These are phyloP conservation scores for Corinectria fuckeliana DNA, from an alignment of 2,329 filamentous ascomycete genomes.

Conservation along the genomic window DNA sequence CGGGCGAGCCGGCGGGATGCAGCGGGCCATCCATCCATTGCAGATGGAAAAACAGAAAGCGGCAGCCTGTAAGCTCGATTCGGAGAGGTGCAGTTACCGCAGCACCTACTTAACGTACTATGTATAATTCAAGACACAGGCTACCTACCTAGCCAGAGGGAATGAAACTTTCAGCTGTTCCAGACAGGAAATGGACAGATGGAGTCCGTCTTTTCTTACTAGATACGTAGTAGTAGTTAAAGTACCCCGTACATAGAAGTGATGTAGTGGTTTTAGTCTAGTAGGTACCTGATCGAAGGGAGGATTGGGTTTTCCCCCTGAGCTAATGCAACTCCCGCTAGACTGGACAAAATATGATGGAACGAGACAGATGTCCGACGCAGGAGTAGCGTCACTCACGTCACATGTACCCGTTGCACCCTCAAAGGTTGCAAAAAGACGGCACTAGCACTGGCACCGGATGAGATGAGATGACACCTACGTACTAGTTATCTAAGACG, in stretches of 20 bases:
- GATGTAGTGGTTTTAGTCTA: no score
- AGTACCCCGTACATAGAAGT: background rate
- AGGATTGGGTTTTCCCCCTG: slow-evolving; percentile 7
- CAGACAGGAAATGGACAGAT: background rate
- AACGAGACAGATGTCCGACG: slow-evolving; percentile 18
- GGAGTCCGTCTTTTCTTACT: no score
- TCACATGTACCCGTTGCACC: slow-evolving; percentile 2
- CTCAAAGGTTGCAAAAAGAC: no score
- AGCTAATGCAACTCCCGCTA: slow-evolving; percentile 1
- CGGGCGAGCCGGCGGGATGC: background rate
- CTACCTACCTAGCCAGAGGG: no score
- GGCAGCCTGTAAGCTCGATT: background rate
- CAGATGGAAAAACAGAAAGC: background rate
- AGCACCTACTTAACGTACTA: no score
- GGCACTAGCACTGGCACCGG: no score
- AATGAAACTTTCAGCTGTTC: no score
- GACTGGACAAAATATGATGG: background rate
- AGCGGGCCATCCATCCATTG: no score
- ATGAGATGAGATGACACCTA: no score
- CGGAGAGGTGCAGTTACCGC: background rate
- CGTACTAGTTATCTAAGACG: background rate
- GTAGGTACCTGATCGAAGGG: background rate
- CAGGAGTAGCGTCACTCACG: slow-evolving; percentile 19
- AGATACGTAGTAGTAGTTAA: background rate
- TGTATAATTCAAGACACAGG: no score